Evolutionary conservation across 352 stramenopile species (phyloP).

Genomic region (Pythium scleroteichum): DNA sequence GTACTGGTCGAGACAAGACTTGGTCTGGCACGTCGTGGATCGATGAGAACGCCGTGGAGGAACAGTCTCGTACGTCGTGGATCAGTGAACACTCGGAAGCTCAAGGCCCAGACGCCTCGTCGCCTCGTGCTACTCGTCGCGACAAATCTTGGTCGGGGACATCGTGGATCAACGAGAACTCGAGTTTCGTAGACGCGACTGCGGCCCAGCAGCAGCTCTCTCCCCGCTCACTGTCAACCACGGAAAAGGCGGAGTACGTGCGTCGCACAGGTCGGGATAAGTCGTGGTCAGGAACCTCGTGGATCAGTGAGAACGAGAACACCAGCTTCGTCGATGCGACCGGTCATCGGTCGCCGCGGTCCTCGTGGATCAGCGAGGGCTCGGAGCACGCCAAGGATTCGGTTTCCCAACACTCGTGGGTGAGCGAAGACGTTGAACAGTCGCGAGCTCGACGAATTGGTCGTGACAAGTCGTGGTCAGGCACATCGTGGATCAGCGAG

Average conservation of each 20-base stretch:
- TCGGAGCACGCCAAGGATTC: background rate
- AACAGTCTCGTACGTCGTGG: conserved; percentile 13
- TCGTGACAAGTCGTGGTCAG: conserved; percentile 19
- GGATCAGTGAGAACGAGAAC: conserved; percentile 17
- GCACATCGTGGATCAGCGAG: conserved; percentile 27
- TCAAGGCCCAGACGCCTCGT: background rate
- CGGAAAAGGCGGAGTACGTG: conserved; percentile 1
- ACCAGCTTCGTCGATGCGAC: conserved; percentile 5
- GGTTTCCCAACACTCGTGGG: conserved; percentile 6
- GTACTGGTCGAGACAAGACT: conserved; percentile 17
- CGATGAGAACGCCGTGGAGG: conserved; percentile 7
- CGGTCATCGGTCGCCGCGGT: background rate
- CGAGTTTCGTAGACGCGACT: background rate
- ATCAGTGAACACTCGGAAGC: conserved; percentile 13
- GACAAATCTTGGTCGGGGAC: conserved; percentile 21
- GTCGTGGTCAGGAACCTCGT: conserved; percentile 12
- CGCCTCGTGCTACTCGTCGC: background rate
- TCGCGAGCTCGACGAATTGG: conserved; percentile 2
- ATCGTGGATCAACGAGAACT: conserved; percentile 25
- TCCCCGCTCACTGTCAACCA: conserved; percentile 8
- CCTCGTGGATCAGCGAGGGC: conserved; percentile 21
- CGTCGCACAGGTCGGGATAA: conserved; percentile 4
- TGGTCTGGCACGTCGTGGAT: conserved; percentile 22
- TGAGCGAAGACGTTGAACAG: conserved; percentile 1
- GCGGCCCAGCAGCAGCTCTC: background rate